phyloP scores from a whole-genome alignment of 1,284 basidiomycete genomes.

The Amylostereum areolatum region DNA sequence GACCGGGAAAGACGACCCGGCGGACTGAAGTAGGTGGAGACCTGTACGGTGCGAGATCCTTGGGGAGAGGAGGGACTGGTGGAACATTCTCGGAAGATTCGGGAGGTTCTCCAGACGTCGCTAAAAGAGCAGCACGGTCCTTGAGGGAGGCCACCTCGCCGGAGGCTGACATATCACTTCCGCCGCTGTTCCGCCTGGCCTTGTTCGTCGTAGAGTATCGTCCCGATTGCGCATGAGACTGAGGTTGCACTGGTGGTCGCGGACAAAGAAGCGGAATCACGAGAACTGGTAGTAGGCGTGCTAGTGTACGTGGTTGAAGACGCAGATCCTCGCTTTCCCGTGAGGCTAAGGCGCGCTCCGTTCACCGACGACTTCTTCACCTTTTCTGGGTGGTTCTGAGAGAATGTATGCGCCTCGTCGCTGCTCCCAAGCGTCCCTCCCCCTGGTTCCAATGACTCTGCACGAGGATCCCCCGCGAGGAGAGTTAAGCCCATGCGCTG shows the following conservation, averaged over 20 bases:
- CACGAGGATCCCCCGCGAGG: conserved; percentile 31
- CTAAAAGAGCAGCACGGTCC: conserved; percentile 60
- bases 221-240: conserved; percentile 57
- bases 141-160: conserved; percentile 56
- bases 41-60: conserved; percentile 77
- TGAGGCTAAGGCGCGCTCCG: conserved; percentile 62
- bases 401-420: conserved; percentile 36
- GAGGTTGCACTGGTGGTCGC: conserved; percentile 73
- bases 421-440: conserved; percentile 39
- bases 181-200: conserved; percentile 69
- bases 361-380: conserved; percentile 53
- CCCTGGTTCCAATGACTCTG: conserved; percentile 26
- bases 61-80: conserved; percentile 94
- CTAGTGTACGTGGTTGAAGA: conserved; percentile 83
- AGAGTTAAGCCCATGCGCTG: conserved; percentile 30
- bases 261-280: conserved; percentile 78
- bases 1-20: too few species aligned
- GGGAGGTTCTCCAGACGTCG: conserved; percentile 45
- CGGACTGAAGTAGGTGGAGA: conserved; percentile 49
- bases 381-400: conserved; percentile 44
- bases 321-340: conserved; percentile 79
- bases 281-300: conserved; percentile 69
- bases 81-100: conserved; percentile 68
- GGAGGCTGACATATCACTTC: conserved; percentile 77
- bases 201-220: conserved; percentile 51